These are phyloP conservation scores for Trichosporon ovoides DNA, from an alignment of 1,284 basidiomycete species.

Conservation along the genomic window DNA sequence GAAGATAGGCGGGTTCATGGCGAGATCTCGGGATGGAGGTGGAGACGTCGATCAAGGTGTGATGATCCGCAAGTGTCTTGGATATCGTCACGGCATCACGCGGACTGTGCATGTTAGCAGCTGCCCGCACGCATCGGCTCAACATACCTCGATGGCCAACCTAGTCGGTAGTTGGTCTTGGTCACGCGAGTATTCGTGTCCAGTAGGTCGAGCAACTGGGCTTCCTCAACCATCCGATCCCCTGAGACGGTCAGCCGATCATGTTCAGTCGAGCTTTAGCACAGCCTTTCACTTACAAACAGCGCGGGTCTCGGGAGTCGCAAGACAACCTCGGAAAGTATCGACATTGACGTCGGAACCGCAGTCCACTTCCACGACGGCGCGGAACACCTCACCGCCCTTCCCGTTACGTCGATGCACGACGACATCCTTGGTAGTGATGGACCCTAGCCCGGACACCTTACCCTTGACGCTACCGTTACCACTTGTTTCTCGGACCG, in stretches of 20 bases:
- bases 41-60: conserved; percentile 83
- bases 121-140: conserved; percentile 4
- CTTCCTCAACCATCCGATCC: conserved; percentile 86
- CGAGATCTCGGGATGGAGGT: conserved; percentile 87
- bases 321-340: conserved; percentile 73
- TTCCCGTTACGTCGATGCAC: conserved; percentile 50
- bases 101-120: conserved; percentile 56
- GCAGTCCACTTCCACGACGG: conserved; percentile 70
- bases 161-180: conserved; percentile 84
- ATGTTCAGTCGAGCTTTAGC: background rate
- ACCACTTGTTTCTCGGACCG: conserved; percentile 22
- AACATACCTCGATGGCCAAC: conserved; percentile 86
- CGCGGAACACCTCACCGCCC: conserved; percentile 72
- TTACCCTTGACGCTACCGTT: conserved; percentile 16
- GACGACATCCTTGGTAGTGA: conserved; percentile 44
- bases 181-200: conserved; percentile 78
- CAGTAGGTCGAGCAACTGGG: conserved; percentile 76
- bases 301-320: conserved; percentile 75
- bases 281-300: conserved; percentile 53
- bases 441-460: conserved; percentile 30
- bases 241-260: conserved; percentile 43
- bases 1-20: conserved; percentile 88
- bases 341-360: conserved; percentile 64
- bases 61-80: conserved; percentile 70
- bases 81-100: conserved; percentile 90